A percentile compares a stretch with the other conserved stretches of the same genome.
phyloP scores from a whole-genome alignment of 768 basidiomycete species.

The Serendipita sp. region DNA sequence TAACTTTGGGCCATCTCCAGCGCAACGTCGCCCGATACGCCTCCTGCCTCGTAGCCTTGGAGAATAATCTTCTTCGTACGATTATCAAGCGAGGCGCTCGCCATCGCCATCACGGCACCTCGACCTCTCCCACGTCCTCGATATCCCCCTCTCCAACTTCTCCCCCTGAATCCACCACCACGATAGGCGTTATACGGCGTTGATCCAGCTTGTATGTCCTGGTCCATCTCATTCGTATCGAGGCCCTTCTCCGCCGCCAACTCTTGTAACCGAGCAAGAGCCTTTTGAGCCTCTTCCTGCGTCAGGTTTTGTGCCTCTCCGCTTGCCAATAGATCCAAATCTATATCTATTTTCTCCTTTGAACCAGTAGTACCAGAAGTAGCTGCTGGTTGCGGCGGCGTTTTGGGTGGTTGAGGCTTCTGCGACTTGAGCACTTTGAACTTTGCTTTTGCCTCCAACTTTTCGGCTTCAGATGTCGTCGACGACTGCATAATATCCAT shows the following conservation, averaged over 20 bases:
- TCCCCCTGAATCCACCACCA: conserved; percentile 22
- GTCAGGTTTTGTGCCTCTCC: conserved; percentile 29
- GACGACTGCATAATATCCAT: not conserved
- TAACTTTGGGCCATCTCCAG: conserved; percentile 56
- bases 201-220: conserved; percentile 23
- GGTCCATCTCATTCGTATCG: conserved; percentile 15
- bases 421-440: conserved; percentile 4
- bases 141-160: conserved; percentile 33
- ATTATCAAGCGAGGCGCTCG: conserved; percentile 81
- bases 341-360: not conserved
- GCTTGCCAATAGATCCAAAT: conserved; percentile 8
- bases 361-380: not conserved
- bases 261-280: conserved; percentile 4
- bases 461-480: not conserved
- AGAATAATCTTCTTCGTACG: conserved; percentile 67
- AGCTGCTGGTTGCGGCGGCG: not conserved
- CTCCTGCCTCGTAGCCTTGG: conserved; percentile 37
- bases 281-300: conserved; percentile 4
- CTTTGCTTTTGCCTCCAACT: not conserved
- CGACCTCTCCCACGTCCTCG: conserved; percentile 41
- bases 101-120: conserved; percentile 42
- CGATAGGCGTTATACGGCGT: conserved; percentile 26
- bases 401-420: not conserved
- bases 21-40: conserved; percentile 19
- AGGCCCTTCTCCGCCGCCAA: conserved; percentile 21